Base-by-base conservation (phyloP, 2,329 filamentous ascomycete genomes). In the Gnomoniopsis smithogilvyi region DNA sequence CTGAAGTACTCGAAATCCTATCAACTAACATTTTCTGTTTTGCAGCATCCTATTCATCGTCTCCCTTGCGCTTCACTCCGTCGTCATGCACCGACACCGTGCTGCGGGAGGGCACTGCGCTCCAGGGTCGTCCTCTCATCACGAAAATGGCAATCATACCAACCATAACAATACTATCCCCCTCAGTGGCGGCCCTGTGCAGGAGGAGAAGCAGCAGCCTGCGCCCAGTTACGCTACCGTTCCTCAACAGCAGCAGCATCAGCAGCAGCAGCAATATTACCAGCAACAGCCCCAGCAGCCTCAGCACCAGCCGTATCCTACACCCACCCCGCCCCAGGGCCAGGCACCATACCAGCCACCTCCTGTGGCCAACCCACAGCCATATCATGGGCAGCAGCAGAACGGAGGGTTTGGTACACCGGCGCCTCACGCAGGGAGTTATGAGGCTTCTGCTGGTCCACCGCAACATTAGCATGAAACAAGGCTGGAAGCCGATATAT, bases 51-150 rank as follows among this genome's bases (percentile, higher is more conserved):
- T 80, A 50, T 79, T 75, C 63, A 53, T 76, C 52, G 67, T 73
- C 54, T 70, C 76, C 38, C 73, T 80, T 19, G 62, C 73, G 14
- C 70, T 79, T 6, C 73, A 78, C 65, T 66, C 72, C 60, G 66
- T 79, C 8, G 70, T 72, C 58, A 68, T 80, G 14, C 70, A 75
- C 64, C 72, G 74, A 15, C 78, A 81, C 63, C 77, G 78, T 58
- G 69, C 69, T 46, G 72, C 71, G 11, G 77, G 78, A 19, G 70
- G 78, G 6, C 76, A 74, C 65, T 71, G 67, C 64, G n/a, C n/a
- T n/a, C n/a, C n/a, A n/a, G n/a, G n/a, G n/a, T 71, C 64, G 61
- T 73, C 76, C 8, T 38, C 51, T 12, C 46, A 21, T 33, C 46
- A 51, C n/a, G n/a, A n/a, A n/a, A n/a, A n/a, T n/a, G n/a, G n/a